These are phyloP conservation scores for Fusarium albidum DNA, from an alignment of 2,329 filamentous ascomycete genomes.

Conservation along the genomic window DNA sequence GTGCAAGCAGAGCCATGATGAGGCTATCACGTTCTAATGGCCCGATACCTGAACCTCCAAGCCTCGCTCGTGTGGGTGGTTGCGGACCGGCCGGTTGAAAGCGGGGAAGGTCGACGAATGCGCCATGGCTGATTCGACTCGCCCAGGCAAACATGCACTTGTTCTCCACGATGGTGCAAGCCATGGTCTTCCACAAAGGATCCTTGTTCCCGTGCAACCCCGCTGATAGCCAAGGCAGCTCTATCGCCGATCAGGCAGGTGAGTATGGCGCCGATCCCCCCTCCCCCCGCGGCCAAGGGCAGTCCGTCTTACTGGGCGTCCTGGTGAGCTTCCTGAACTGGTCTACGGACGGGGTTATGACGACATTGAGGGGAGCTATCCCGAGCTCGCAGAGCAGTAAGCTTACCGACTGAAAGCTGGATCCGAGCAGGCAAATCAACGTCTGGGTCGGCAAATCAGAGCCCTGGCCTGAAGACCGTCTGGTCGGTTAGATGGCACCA, in stretches of 20 bases:
- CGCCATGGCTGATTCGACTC: too few relatives aligned
- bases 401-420: constrained; percentile 27
- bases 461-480: neutral
- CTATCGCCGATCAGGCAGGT: constrained; percentile 29
- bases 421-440: neutral
- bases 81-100: too few relatives aligned
- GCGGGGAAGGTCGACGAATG: too few relatives aligned
- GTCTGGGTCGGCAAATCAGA: constrained; percentile 21
- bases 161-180: neutral
- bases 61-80: too few relatives aligned
- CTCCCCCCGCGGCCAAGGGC: constrained; percentile 25
- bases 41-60: too few relatives aligned
- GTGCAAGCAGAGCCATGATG: too few relatives aligned
- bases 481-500: constrained; percentile 24
- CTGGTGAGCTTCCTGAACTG: constrained; percentile 24
- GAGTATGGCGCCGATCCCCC: constrained; percentile 4
- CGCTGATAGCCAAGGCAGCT: constrained; percentile 22
- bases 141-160: too few relatives aligned
- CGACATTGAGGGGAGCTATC: constrained; percentile 28
- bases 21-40: too few relatives aligned
- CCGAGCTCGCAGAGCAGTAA: constrained; percentile 23
- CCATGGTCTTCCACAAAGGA: neutral
- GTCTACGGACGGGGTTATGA: constrained; percentile 30
- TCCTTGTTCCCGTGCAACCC: neutral
- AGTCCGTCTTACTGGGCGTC: constrained; percentile 4